Evolutionary conservation across 148 eudicot genomes (phyloP), one percentile per base, ranked within the genome.

Genomic region (Pharnaceum exiguum): DNA sequence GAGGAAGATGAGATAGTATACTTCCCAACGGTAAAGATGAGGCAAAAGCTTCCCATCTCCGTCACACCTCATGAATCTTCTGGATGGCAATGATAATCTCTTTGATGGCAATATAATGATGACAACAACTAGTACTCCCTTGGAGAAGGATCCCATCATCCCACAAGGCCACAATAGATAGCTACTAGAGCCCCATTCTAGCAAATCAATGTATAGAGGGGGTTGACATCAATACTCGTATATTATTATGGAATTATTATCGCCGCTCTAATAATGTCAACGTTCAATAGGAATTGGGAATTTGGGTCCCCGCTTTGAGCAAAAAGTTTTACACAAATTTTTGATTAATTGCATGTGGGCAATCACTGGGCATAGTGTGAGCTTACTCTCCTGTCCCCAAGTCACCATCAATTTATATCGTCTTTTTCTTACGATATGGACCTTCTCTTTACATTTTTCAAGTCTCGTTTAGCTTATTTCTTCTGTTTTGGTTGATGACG

Each of bases 11-110:
- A 91, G 18, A 84, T 91, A 51, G 57, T 82, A 53, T 75, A 84
- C 66, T 91, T 91, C 60, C 97, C 97, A 35, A 84, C 93, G 5
- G 97, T 91, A 26, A 84, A 77, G 78, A 87, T 87, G 91, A 91
- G 71, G 76, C 55, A 72, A 66, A 84, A 68, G 77, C 73, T 91
- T 26, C 90, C 94, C 1, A 81, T 91, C 73, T 66, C 70, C n/a
- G 68, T 84, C 70, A 56, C 51, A 50, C 73, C 82, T 22, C 42
- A 37, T 3, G n/a, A n/a, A n/a, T n/a, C n/a, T n/a, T n/a, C n/a
- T n/a, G n/a, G n/a, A n/a, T n/a, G n/a, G n/a, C n/a, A n/a, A n/a
- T n/a, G n/a, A n/a, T n/a, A n/a, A n/a, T 36, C 51, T 8, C n/a
- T 48, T 46, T 68, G 44, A 69, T 36, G 8, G 11, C 36, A n/a